Evolutionary conservation across 495 filamentous ascomycete genomes (phyloP).

Genomic region (Pseudomonodictys pantanalensis): DNA sequence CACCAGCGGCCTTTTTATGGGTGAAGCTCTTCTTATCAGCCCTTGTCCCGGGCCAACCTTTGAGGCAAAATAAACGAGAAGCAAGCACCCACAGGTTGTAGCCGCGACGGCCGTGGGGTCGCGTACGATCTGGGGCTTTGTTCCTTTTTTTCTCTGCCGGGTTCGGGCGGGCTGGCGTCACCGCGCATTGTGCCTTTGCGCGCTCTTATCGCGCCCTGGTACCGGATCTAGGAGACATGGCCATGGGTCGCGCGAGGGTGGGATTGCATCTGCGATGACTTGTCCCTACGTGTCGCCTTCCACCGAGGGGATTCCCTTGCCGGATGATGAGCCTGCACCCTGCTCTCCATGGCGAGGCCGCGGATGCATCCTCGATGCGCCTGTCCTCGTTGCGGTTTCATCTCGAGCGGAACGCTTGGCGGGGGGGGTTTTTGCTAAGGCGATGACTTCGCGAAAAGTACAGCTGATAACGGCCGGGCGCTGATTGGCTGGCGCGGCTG

Average conservation of each 20-base stretch:
- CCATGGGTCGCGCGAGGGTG: neutral
- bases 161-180: constrained; percentile 10
- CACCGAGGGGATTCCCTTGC: neutral
- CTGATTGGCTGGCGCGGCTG: neutral
- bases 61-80: constrained; percentile 31
- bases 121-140: constrained; percentile 23
- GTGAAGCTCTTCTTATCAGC: constrained; percentile 23
- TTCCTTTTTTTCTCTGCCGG: constrained; percentile 22
- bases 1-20: constrained; percentile 26
- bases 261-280: neutral
- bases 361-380: neutral
- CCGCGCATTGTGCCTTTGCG: neutral
- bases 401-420: neutral
- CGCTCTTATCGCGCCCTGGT: neutral
- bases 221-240: neutral
- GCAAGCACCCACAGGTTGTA: constrained; percentile 3
- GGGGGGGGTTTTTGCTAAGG: neutral
- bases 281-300: neutral
- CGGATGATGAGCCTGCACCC: neutral
- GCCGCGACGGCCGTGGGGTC: constrained; percentile 28
- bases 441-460: neutral
- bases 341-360: no score
- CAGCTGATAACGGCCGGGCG: neutral
- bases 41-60: constrained; percentile 19
- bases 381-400: neutral